phyloP scores from a whole-genome alignment of 2,329 filamentous ascomycete genomes.

The Beauveria varroae region DNA sequence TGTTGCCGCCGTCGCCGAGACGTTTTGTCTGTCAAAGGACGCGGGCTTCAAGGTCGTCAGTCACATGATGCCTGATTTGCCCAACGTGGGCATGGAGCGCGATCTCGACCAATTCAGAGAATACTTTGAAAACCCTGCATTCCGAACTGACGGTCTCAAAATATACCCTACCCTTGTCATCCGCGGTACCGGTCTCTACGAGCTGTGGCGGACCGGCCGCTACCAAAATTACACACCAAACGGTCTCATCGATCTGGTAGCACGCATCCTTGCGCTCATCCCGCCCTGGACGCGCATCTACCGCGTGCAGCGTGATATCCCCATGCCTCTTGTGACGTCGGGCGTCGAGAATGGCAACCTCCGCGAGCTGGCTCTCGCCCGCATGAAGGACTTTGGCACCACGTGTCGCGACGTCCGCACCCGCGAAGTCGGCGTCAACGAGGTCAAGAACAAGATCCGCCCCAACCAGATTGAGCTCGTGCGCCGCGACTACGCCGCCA shows the following conservation, averaged over 20 bases:
- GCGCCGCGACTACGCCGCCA: constrained; percentile 86
- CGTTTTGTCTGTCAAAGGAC: constrained; percentile 94
- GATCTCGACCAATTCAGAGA: constrained; percentile 95
- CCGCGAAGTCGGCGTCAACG: constrained; percentile 94
- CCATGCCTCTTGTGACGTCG: constrained; percentile 99
- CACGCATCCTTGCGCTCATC: constrained; percentile 88
- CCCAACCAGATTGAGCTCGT: constrained; percentile 95
- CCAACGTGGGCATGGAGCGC: constrained; percentile 97
- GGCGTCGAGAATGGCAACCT: constrained; percentile 97
- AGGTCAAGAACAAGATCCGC: constrained; percentile 97
- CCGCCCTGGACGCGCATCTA: constrained; percentile 99
- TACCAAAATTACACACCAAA: constrained; percentile 99
- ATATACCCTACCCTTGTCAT: constrained; percentile 98
- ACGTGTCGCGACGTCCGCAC: constrained; percentile 94
- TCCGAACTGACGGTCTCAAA: constrained; percentile 93
- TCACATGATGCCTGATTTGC: constrained; percentile 99
- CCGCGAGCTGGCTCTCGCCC: constrained; percentile 83
- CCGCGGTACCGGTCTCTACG: constrained; percentile 90
- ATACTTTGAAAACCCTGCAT: constrained; percentile 94
- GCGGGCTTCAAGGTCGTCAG: constrained; percentile 98
- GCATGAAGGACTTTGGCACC: constrained; percentile 99
- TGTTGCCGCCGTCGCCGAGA: constrained; percentile 89
- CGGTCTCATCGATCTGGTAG: constrained; percentile 88
- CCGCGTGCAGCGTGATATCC: constrained; percentile 95
- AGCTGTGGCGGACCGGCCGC: constrained; percentile 91